Percentiles rank a stretch among this genome's conserved stretches.
phyloP scores from a whole-genome alignment of 2,329 filamentous ascomycete species.

The Atkinsonella texensis region DNA sequence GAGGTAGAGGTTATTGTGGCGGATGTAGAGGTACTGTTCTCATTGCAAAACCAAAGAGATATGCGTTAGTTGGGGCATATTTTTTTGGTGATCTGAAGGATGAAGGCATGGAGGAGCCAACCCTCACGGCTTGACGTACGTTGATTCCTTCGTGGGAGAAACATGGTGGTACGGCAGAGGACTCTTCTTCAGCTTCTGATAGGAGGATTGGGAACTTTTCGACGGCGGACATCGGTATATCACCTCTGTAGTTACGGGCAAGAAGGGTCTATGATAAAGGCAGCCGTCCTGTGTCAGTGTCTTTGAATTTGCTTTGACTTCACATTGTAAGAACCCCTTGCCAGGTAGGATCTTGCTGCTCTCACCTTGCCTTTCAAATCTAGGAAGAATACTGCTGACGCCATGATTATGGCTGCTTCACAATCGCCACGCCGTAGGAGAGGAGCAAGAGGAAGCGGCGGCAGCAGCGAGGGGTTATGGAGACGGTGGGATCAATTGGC shows the following conservation, averaged over 20 bases:
- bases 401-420: slow-evolving; percentile 47
- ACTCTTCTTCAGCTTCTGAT: slow-evolving; percentile 98
- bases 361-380: slow-evolving; percentile 97
- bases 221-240: slow-evolving; percentile 98
- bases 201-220: slow-evolving; percentile 95
- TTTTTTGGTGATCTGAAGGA: background rate
- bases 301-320: background rate
- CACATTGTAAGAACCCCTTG: background rate
- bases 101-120: background rate
- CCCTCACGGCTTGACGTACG: slow-evolving; percentile 38
- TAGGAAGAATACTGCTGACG: slow-evolving; percentile 95
- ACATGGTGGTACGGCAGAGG: slow-evolving; percentile 90
- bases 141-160: slow-evolving; percentile 99
- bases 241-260: slow-evolving; percentile 94
- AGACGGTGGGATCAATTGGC: slow-evolving; percentile 14
- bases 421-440: background rate
- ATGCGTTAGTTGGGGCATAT: too few relatives aligned
- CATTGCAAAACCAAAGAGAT: too few relatives aligned
- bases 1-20: slow-evolving; percentile 97
- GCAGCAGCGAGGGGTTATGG: slow-evolving; percentile 1
- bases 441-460: too few relatives aligned
- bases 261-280: slow-evolving; percentile 63
- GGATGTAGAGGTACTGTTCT: slow-evolving; percentile 87
- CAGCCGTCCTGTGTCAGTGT: background rate
- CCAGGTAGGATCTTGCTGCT: background rate